Percentiles rank a stretch among this genome's conserved stretches.
Conservation (phyloP, 202 grass and related monocot species). For the Cymbopogon flexuosus region DNA sequence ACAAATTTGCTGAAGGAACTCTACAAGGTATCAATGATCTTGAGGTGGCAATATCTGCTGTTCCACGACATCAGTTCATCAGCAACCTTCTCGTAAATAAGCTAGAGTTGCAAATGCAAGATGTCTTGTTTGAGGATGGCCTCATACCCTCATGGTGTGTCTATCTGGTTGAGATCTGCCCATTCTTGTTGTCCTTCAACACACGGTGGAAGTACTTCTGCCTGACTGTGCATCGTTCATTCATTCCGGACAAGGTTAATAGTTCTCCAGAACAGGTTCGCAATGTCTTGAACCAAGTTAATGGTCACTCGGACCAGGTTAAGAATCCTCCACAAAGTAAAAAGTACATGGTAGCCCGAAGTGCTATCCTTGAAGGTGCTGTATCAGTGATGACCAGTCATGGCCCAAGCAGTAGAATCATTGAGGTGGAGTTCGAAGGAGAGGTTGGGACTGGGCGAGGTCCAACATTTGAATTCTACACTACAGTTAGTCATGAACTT, state of each 20-base stretch:
- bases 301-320: background rate
- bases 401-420: conserved; percentile 35
- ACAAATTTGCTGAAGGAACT: conserved; percentile 59
- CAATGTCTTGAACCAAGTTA: background rate
- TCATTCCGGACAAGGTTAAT: background rate
- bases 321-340: conserved; percentile 7
- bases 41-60: conserved; percentile 32
- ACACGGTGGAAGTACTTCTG: conserved; percentile 69
- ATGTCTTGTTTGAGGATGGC: conserved; percentile 37
- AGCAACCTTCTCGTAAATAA: conserved; percentile 53
- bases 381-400: conserved; percentile 40
- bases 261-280: background rate
- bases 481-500: conserved; percentile 46
- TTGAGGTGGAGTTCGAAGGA: conserved; percentile 55
- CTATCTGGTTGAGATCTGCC: conserved; percentile 43
- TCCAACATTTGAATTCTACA: conserved; percentile 63
- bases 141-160: conserved; percentile 49
- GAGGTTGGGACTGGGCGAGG: conserved; percentile 68
- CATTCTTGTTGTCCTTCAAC: conserved; percentile 60
- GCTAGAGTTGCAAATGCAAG: conserved; percentile 69
- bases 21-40: conserved; percentile 43
- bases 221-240: conserved; percentile 35
- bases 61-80: conserved; percentile 48
- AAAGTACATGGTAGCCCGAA: conserved; percentile 48
- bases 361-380: conserved; percentile 45